A percentile compares a stretch with the other conserved stretches of the same genome.
Conservation (phyloP, 2,329 filamentous ascomycete species). For the Fusarium setosum region DNA sequence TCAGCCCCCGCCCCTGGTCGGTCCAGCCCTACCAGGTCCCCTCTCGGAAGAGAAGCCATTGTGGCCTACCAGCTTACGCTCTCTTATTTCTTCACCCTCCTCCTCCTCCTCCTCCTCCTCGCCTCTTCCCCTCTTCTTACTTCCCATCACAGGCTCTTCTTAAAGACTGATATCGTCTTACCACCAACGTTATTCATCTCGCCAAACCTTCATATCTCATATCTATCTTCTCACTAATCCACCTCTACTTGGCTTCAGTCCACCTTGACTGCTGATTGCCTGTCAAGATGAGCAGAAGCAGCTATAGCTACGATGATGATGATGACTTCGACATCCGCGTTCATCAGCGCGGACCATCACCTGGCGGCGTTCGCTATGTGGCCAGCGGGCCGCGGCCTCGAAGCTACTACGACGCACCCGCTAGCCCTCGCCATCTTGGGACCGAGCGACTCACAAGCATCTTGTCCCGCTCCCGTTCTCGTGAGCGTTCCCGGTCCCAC, state of each 20-base stretch:
- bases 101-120: slow-evolving; percentile 9
- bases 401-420: slow-evolving; percentile 54
- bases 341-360: slow-evolving; percentile 54
- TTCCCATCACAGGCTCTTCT: background rate
- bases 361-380: slow-evolving; percentile 59
- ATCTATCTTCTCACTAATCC: background rate
- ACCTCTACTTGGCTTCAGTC: background rate
- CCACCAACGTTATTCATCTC: background rate
- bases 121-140: background rate
- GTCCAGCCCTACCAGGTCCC: slow-evolving; percentile 40
- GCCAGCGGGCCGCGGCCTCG: slow-evolving; percentile 53
- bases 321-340: slow-evolving; percentile 67
- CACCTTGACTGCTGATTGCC: background rate
- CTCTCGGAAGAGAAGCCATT: slow-evolving; percentile 4
- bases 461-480: slow-evolving; percentile 53
- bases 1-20: slow-evolving; percentile 30
- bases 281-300: slow-evolving; percentile 44
- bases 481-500: slow-evolving; percentile 58
- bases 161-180: background rate
- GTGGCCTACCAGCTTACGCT: background rate
- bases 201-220: background rate
- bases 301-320: slow-evolving; percentile 63
- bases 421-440: slow-evolving; percentile 55
- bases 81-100: background rate
- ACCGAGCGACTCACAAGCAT: slow-evolving; percentile 60